phyloP scores from a whole-genome alignment of 2,329 filamentous ascomycete genomes.

The Westerdykella aurantiaca region DNA sequence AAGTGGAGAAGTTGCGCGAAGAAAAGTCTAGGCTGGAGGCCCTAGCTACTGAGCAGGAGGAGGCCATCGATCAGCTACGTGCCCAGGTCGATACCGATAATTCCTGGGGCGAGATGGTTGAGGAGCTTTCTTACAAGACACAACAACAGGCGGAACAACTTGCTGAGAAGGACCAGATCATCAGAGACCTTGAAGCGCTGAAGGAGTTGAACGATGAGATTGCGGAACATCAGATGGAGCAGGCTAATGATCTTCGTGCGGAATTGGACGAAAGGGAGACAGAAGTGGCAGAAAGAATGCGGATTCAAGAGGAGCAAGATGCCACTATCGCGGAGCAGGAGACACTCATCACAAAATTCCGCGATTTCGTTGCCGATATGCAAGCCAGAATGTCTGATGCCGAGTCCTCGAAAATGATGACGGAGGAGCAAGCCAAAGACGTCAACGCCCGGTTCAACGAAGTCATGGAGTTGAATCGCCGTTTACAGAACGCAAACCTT shows the following conservation, averaged over 20 bases:
- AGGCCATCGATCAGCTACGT: constrained; percentile 74
- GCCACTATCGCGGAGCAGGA: constrained; percentile 79
- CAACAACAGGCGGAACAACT: constrained; percentile 77
- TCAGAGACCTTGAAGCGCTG: constrained; percentile 81
- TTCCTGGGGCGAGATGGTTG: constrained; percentile 88
- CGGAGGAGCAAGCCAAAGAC: constrained; percentile 87
- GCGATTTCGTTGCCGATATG: constrained; percentile 78
- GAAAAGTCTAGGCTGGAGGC: constrained; percentile 66
- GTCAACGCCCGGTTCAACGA: constrained; percentile 81
- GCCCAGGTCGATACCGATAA: constrained; percentile 87
- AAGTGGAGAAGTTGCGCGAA: constrained; percentile 41
- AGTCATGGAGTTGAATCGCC: constrained; percentile 95
- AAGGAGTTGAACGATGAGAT: constrained; percentile 94
- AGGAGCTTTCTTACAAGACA: constrained; percentile 83
- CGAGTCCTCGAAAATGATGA: constrained; percentile 84
- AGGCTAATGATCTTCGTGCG: constrained; percentile 89
- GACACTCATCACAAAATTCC: constrained; percentile 81
- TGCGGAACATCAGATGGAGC: constrained; percentile 86
- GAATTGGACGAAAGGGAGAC: constrained; percentile 85
- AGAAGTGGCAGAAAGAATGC: constrained; percentile 74
- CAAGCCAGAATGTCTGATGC: constrained; percentile 88
- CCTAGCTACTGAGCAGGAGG: constrained; percentile 66
- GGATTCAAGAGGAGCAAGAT: constrained; percentile 69
- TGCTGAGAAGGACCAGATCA: constrained; percentile 71
- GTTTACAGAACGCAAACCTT: constrained; percentile 80